Percentiles rank a stretch among this genome's conserved stretches.
Evolutionary conservation across 768 basidiomycete species (phyloP).

Genomic region (Coprinopsis cinerea): DNA sequence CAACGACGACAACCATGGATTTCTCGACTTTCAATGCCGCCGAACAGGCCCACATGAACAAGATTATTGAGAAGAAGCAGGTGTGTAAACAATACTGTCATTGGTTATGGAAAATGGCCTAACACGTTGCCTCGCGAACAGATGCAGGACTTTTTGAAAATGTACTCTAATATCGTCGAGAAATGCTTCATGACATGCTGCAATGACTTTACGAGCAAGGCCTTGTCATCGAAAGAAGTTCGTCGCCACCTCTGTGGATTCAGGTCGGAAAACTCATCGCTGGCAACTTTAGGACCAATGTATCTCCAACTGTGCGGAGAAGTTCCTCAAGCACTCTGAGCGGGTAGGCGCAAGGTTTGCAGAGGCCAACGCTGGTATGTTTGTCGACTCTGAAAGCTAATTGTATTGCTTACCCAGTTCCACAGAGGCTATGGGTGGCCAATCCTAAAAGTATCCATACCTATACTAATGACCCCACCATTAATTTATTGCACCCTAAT

Average conservation of each 20-base stretch:
- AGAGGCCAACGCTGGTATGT: slow-evolving; percentile 85
- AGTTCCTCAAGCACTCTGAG: slow-evolving; percentile 96
- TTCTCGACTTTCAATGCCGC: slow-evolving; percentile 84
- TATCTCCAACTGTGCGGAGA: slow-evolving; percentile 91
- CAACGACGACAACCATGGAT: slow-evolving; percentile 55
- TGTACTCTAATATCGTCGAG: slow-evolving; percentile 93
- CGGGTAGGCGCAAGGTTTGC: slow-evolving; percentile 89
- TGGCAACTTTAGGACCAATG: slow-evolving; percentile 74
- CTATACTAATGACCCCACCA: not conserved
- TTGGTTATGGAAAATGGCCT: not conserved
- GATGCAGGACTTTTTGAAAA: slow-evolving; percentile 98
- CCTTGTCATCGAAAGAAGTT: slow-evolving; percentile 90
- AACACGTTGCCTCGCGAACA: slow-evolving; percentile 25
- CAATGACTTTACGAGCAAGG: slow-evolving; percentile 96
- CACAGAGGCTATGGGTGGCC: slow-evolving; percentile 7
- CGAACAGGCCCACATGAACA: slow-evolving; percentile 95
- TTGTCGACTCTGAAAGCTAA: not conserved
- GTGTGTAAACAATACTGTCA: slow-evolving; percentile 31
- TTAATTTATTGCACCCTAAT: not conserved
- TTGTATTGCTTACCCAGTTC: not conserved
- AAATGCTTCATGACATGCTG: slow-evolving; percentile 93
- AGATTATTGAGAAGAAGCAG: slow-evolving; percentile 95
- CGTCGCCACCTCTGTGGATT: slow-evolving; percentile 2
- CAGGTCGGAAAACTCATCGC: slow-evolving; percentile 6
- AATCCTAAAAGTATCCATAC: slow-evolving; percentile 6